These are phyloP conservation scores for Hymenoscyphus occultus DNA, from an alignment of 2,329 filamentous ascomycete species.

Conservation along the genomic window DNA sequence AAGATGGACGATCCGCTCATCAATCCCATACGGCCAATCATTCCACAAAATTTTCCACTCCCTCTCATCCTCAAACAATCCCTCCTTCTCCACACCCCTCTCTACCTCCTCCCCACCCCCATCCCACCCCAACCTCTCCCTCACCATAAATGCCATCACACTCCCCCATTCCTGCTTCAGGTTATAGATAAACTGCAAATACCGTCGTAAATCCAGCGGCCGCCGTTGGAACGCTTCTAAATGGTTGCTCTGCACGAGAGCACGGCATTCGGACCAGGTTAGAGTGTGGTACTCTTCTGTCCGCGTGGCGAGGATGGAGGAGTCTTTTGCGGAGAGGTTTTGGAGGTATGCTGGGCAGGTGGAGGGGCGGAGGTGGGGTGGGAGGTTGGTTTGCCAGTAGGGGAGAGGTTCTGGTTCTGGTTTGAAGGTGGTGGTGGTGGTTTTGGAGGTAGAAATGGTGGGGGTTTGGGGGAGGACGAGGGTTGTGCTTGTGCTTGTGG, in stretches of 20 bases:
- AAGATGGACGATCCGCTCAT: slow-evolving; percentile 73
- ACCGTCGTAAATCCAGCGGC: slow-evolving; percentile 75
- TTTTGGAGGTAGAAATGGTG: neutral
- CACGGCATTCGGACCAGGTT: slow-evolving; percentile 66
- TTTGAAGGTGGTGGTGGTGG: neutral
- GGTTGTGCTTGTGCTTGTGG: neutral
- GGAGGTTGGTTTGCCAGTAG: slow-evolving; percentile 84
- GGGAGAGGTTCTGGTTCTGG: slow-evolving; percentile 38
- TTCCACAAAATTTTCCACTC: slow-evolving; percentile 79
- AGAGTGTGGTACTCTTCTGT: slow-evolving; percentile 63
- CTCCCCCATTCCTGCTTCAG: slow-evolving; percentile 69
- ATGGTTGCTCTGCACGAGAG: slow-evolving; percentile 60
- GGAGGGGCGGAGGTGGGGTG: slow-evolving; percentile 55
- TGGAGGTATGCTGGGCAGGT: slow-evolving; percentile 71
- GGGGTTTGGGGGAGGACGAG: neutral
- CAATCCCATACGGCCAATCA: slow-evolving; percentile 92
- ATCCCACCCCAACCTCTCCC: too few relatives aligned
- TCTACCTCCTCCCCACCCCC: neutral
- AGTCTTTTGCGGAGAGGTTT: slow-evolving; percentile 64
- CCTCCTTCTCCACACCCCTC: neutral
- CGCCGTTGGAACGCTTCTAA: slow-evolving; percentile 74
- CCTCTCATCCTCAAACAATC: slow-evolving; percentile 28
- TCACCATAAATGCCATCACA: too few relatives aligned
- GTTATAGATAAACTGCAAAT: slow-evolving; percentile 65
- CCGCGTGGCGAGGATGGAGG: slow-evolving; percentile 64